Evolutionary conservation across 805 yeast genomes (phyloP).

Genomic region (Crinitomyces ghanaensis): DNA sequence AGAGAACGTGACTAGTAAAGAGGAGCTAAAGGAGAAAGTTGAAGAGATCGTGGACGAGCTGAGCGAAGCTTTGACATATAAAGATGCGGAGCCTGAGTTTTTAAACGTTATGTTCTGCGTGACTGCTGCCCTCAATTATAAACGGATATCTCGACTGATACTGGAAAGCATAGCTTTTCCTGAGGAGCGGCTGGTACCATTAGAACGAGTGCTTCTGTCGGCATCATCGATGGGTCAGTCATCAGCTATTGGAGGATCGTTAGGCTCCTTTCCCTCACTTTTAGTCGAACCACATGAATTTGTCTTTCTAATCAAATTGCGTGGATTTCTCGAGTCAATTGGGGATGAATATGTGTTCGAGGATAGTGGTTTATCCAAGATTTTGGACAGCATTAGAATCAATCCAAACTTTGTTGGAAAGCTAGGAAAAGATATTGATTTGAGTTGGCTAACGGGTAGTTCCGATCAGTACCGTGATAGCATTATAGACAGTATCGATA

Average conservation of each 20-base stretch:
- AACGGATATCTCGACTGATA: conserved; percentile 15
- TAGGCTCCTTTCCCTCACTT: too few relatives aligned
- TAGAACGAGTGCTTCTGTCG: too few relatives aligned
- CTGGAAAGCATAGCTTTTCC: conserved; percentile 16
- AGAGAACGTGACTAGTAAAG: conserved; percentile 19
- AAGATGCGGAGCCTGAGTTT: conserved; percentile 16
- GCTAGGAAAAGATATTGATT: too few relatives aligned
- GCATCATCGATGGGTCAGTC: too few relatives aligned
- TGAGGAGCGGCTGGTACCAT: conserved; percentile 8
- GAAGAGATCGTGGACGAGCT: conserved; percentile 47
- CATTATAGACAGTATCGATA: too few relatives aligned
- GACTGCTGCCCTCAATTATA: conserved; percentile 13
- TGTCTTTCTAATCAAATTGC: conserved; percentile 3
- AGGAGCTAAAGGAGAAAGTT: conserved; percentile 25
- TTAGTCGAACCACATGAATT: conserved; percentile 12
- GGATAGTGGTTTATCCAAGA: too few relatives aligned
- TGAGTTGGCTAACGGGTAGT: too few relatives aligned
- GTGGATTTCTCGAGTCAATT: conserved; percentile 7
- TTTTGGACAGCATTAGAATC: too few relatives aligned
- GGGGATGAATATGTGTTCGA: conserved; percentile 8
- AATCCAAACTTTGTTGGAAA: too few relatives aligned
- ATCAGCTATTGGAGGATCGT: too few relatives aligned
- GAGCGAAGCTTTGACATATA: conserved; percentile 38
- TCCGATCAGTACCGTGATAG: too few relatives aligned
- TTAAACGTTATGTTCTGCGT: conserved; percentile 12